These are phyloP conservation scores for Suillus weaverae DNA, from an alignment of 768 basidiomycete species.

Conservation along the genomic window DNA sequence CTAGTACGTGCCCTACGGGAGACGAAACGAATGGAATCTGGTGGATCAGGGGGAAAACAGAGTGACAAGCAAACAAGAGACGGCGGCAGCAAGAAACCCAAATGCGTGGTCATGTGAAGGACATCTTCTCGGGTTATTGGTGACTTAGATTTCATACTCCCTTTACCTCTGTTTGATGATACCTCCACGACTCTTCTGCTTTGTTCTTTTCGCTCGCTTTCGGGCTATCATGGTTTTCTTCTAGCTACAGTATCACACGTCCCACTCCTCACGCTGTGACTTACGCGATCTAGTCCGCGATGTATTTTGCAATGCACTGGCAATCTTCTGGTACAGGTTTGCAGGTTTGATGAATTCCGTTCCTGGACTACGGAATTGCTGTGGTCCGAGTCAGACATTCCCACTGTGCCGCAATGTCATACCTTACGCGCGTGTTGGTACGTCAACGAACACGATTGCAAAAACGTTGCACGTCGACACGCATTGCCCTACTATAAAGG, in stretches of 20 bases:
- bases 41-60: constrained; percentile 42
- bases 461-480: neutral
- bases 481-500: neutral
- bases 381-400: neutral
- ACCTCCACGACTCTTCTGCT: constrained; percentile 51
- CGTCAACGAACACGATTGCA: neutral
- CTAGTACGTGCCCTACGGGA: constrained; percentile 82
- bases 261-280: constrained; percentile 35
- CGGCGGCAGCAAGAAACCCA: constrained; percentile 46
- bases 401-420: constrained; percentile 1
- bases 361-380: constrained; percentile 2
- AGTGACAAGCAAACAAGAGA: constrained; percentile 44
- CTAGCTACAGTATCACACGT: constrained; percentile 35
- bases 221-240: constrained; percentile 26
- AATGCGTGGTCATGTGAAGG: constrained; percentile 81
- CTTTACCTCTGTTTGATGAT: constrained; percentile 80
- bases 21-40: constrained; percentile 54
- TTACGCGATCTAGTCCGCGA: constrained; percentile 41
- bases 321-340: constrained; percentile 16
- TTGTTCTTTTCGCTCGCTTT: constrained; percentile 26
- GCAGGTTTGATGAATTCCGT: neutral
- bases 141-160: constrained; percentile 65
- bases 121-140: constrained; percentile 58
- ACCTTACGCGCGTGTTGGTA: neutral
- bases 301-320: constrained; percentile 39